Evolutionary conservation across 306 rosid species (phyloP).

Genomic region (Quercus agrifolia): DNA sequence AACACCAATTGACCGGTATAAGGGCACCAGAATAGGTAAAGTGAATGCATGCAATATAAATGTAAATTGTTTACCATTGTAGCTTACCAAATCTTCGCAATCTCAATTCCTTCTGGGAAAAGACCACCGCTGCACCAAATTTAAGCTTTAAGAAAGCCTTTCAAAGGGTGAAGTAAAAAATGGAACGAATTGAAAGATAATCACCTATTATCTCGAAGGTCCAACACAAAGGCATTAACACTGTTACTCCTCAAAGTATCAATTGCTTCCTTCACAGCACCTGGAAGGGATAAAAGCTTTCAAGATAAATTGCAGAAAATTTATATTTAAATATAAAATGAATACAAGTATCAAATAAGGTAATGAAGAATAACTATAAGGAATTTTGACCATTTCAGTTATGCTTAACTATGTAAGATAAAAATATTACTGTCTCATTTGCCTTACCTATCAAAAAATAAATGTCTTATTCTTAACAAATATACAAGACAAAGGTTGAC

Average conservation of each 20-base stretch:
- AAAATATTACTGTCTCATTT: too few relatives aligned
- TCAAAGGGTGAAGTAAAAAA: slow-evolving; percentile 24
- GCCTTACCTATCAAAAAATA: too few relatives aligned
- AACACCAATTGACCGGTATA: neutral
- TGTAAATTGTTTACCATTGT: neutral
- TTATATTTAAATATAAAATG: slow-evolving; percentile 1
- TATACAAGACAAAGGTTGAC: neutral
- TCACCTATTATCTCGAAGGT: slow-evolving; percentile 98
- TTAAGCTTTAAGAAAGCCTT: slow-evolving; percentile 42
- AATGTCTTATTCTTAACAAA: too few relatives aligned
- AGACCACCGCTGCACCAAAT: slow-evolving; percentile 94
- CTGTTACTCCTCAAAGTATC: slow-evolving; percentile 58
- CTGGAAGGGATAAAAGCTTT: slow-evolving; percentile 43
- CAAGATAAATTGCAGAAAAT: slow-evolving; percentile 14
- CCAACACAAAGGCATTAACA: slow-evolving; percentile 93
- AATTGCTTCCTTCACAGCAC: slow-evolving; percentile 93
- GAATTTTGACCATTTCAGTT: slow-evolving; percentile 1
- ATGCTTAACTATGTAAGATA: too few relatives aligned
- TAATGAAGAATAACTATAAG: neutral
- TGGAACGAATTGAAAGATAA: slow-evolving; percentile 21
- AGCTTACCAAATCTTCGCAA: slow-evolving; percentile 93
- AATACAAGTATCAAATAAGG: neutral
- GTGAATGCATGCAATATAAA: slow-evolving; percentile 6
- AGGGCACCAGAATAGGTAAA: neutral
- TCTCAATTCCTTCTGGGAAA: slow-evolving; percentile 98